Conservation (phyloP, 2,329 filamentous ascomycete species). For the Ceratocystis ficicola region DNA sequence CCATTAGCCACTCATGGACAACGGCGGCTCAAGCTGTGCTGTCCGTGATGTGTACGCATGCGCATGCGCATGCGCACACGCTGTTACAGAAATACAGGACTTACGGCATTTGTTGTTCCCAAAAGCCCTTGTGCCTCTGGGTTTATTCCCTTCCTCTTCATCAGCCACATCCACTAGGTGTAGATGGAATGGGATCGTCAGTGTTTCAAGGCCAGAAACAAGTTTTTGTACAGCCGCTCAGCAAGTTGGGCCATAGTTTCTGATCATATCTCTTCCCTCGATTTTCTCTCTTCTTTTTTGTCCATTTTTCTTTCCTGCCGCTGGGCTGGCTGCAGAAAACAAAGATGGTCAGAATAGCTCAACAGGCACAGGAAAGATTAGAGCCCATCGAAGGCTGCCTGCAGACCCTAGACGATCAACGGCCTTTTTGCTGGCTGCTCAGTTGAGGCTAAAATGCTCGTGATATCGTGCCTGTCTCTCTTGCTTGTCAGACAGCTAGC, state of each 20-base stretch:
- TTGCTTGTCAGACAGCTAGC: too few relatives aligned
- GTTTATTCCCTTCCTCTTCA: background rate
- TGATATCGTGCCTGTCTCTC: too few relatives aligned
- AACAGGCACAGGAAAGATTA: too few relatives aligned
- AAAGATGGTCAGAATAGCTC: too few relatives aligned
- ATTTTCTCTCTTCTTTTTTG: background rate
- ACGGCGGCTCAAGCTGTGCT: background rate
- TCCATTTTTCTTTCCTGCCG: background rate
- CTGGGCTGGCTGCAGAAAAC: too few relatives aligned
- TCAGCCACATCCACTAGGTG: background rate
- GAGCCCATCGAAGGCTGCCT: too few relatives aligned
- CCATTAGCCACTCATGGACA: background rate
- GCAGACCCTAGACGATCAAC: too few relatives aligned
- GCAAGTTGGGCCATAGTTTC: background rate
- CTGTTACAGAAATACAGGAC: background rate
- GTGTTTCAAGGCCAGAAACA: conserved; percentile 2
- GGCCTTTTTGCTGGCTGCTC: too few relatives aligned
- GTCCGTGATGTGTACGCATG: background rate
- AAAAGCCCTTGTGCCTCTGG: background rate
- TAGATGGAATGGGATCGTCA: background rate
- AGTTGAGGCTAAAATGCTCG: too few relatives aligned
- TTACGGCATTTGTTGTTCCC: background rate
- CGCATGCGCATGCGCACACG: background rate
- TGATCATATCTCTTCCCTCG: background rate
- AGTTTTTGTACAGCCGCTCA: background rate